Evolutionary conservation across 352 stramenopile species (phyloP).

Genomic region (Phytopythium boreale): DNA sequence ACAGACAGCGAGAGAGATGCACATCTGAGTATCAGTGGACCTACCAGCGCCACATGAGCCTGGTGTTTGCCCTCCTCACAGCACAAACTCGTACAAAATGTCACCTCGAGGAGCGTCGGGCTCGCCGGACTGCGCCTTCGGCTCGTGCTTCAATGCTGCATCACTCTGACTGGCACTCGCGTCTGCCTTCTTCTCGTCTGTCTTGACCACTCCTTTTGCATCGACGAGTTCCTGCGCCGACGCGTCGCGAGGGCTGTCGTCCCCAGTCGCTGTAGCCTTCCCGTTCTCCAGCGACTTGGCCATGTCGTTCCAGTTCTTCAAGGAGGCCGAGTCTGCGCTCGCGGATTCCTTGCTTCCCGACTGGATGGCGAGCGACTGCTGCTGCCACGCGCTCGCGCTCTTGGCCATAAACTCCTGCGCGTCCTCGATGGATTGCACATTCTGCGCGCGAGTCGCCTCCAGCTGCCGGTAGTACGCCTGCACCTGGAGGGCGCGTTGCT

Average conservation of each 20-base stretch:
- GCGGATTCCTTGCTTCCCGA: conserved; percentile 13
- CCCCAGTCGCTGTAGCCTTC: not conserved
- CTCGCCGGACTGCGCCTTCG: conserved; percentile 11
- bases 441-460: conserved; percentile 42
- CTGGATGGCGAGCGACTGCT: conserved; percentile 16
- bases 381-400: conserved; percentile 39
- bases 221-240: not conserved
- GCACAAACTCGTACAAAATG: conserved; percentile 68
- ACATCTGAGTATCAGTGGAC: no score
- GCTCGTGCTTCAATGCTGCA: conserved; percentile 1
- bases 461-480: conserved; percentile 59
- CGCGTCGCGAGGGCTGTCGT: conserved; percentile 12
- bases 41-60: not conserved
- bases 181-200: not conserved
- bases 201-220: not conserved
- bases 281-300: conserved; percentile 5
- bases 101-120: conserved; percentile 11
- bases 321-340: conserved; percentile 17
- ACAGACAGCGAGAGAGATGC: not conserved
- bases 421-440: conserved; percentile 44
- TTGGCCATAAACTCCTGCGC: conserved; percentile 43
- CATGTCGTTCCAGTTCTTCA: conserved; percentile 32
- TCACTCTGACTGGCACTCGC: not conserved
- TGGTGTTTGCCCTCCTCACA: conserved; percentile 22
- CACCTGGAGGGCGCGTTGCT: conserved; percentile 48